Base-by-base conservation (phyloP, 441 rosid genomes). In the Brassica hybrid region DNA sequence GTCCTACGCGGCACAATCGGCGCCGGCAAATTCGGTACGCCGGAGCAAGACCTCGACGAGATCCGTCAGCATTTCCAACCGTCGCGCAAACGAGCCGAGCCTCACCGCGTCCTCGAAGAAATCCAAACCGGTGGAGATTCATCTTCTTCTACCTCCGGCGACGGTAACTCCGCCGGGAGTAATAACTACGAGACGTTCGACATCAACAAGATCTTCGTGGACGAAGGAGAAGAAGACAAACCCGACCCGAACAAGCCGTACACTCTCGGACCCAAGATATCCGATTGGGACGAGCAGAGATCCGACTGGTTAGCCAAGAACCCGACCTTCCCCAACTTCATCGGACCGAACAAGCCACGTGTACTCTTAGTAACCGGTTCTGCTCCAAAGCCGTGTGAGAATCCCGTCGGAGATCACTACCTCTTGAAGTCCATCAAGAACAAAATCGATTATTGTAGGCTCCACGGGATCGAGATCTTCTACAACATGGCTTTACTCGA, bases 1-100 rank as follows among this genome's bases (percentile, higher is more conserved):
- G 94, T 94, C 79, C 81, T 94, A 8, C 98, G 98, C 25, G 91
- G 94, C 75, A 88, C 88, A 38, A 87, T 93, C 83, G 99, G 97
- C 32, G 97, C 96, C 34, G 97, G 96, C 4, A 91, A 89, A 71
- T 93, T 88, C 74, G 94, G 96, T 7, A 93, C 98, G 17, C 99
- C 97, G 3, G 92, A 85, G 84, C 92, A 94, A 71, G 92, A 90
- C 82, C 81, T 87, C 52, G 68, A 63, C 73, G 87, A 87, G 71
- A 74, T 90, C 76, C 87, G 88, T 25, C 85, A 81, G 25, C 97
- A 83, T 71, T 79, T 94, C 73, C 67, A 83, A 79, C 3, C 73
- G 10, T 76, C 86, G 19, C 87, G 91, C 30, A 88, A 87, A 80
- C 90, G 84, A 67, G 91, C 81, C 4, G 92, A 90, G 85, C 88